phyloP scores from a whole-genome alignment of 176 grass and related monocot species.

The Pontederia crassipes region DNA sequence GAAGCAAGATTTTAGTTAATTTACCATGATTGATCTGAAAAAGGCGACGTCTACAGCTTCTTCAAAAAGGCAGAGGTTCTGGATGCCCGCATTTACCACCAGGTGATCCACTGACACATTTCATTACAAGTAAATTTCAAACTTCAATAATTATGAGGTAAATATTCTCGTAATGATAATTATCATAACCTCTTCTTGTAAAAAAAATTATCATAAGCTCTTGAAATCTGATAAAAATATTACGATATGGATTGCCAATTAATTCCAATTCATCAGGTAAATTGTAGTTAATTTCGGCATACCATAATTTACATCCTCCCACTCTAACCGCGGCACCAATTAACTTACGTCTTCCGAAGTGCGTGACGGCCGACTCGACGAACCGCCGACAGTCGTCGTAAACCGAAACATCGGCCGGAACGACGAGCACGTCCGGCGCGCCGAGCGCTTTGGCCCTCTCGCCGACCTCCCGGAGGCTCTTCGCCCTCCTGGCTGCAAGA shows the following conservation, averaged over 20 bases:
- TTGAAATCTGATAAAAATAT: too few relatives aligned
- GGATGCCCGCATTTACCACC: slow-evolving; percentile 47
- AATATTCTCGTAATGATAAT: neutral
- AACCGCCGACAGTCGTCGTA: slow-evolving; percentile 39
- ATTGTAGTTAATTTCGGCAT: neutral
- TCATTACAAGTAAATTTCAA: neutral
- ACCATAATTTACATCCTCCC: too few relatives aligned
- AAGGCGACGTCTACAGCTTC: slow-evolving; percentile 39
- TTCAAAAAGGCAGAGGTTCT: slow-evolving; percentile 31
- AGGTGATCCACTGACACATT: slow-evolving; percentile 52
- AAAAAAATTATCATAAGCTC: too few relatives aligned
- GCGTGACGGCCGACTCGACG: slow-evolving; percentile 28
- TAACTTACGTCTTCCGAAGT: slow-evolving; percentile 42
- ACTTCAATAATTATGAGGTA: too few relatives aligned
- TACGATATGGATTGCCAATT: too few relatives aligned
- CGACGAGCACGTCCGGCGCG: slow-evolving; percentile 52
- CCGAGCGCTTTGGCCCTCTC: slow-evolving; percentile 34
- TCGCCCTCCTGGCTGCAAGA: slow-evolving; percentile 61
- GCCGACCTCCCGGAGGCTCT: slow-evolving; percentile 52
- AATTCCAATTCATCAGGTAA: neutral
- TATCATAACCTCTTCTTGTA: too few relatives aligned
- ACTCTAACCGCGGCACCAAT: neutral
- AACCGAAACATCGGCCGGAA: slow-evolving; percentile 44
- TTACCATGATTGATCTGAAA: slow-evolving; percentile 38
- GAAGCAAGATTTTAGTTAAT: neutral